phyloP scores from a whole-genome alignment of 2,329 filamentous ascomycete species.

The Chaetomiaceae sp. region DNA sequence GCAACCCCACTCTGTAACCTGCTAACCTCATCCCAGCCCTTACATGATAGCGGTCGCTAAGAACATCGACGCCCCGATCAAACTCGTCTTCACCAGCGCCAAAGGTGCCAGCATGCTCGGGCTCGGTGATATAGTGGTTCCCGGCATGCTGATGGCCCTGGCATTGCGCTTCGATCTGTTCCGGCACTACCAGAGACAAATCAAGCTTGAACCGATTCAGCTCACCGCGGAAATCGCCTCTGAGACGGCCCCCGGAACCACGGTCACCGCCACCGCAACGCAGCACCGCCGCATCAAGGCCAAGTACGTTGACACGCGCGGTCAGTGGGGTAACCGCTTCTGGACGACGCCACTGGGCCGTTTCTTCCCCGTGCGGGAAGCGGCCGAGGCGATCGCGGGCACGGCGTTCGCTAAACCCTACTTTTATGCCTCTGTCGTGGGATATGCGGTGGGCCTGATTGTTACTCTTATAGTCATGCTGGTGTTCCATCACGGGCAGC shows the following conservation, averaged over 20 bases:
- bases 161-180: constrained; percentile 90
- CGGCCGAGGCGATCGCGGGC: constrained; percentile 37
- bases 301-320: constrained; percentile 56
- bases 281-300: constrained; percentile 48
- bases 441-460: constrained; percentile 75
- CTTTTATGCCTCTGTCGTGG: constrained; percentile 70
- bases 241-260: constrained; percentile 21
- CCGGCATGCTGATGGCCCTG: constrained; percentile 83
- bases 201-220: constrained; percentile 43
- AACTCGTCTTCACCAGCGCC: constrained; percentile 70
- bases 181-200: constrained; percentile 69
- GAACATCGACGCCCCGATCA: constrained; percentile 86
- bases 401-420: constrained; percentile 74
- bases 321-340: constrained; percentile 77
- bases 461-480: constrained; percentile 73
- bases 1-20: background rate
- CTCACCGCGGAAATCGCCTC: constrained; percentile 34
- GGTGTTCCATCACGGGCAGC: constrained; percentile 76
- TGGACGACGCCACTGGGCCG: constrained; percentile 55
- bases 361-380: constrained; percentile 28
- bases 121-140: constrained; percentile 88
- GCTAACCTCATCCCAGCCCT: constrained; percentile 46
- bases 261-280: constrained; percentile 32
- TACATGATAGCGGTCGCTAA: constrained; percentile 87
- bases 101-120: constrained; percentile 77